Evolutionary conservation across 495 filamentous ascomycete species (phyloP), one percentile per base, ranked within the genome.

Genomic region (Endocarpon pusillum): DNA sequence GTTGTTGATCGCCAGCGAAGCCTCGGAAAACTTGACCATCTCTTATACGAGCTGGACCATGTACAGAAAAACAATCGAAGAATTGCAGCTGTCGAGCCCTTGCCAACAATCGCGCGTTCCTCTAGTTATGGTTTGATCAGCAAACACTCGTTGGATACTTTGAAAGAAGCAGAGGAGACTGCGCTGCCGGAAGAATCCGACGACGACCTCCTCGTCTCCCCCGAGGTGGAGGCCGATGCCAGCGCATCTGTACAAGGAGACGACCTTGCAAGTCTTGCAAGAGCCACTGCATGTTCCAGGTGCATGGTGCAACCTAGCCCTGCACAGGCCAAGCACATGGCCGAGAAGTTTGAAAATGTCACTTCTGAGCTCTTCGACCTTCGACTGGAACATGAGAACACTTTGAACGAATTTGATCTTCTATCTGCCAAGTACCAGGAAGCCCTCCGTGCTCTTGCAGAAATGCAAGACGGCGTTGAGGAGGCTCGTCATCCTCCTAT

Each of bases 1-100:
- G 84, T 96, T 16, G 70, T 99, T 32, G 87, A 96, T 47, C 82
- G 91, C 31, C 89, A 99, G 48, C 69, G 91, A 25, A 93, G 84
- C 48, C 69, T 99, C 24, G 86, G 89, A 10, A 93, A 92, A 50
- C 69, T 99, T 16, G 91, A 99, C 49, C 84, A 75, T 41, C 64
- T 96, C 7, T 69, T 99, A 2, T 73, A 87, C 46, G 87, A 96
- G 43, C 69, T 94, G 4, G 89, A 96, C 47, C 66, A 79, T 42
- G 67, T 85, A 34, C 75, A 81, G 26, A 67, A 79, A 24, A 68
- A 75, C 33, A 66, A 66, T 5, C 55, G 52, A 15, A 48, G 59
- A n/a, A 39, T 59, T 30, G 57, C 56, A 9, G 44, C 46, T 7
- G 43, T 41, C 3, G 46, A 49, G 7, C 14, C 14, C 7, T n/a